These are phyloP conservation scores for Trichophyton verrucosum DNA, from an alignment of 2,329 filamentous ascomycete genomes.

Conservation along the genomic window DNA sequence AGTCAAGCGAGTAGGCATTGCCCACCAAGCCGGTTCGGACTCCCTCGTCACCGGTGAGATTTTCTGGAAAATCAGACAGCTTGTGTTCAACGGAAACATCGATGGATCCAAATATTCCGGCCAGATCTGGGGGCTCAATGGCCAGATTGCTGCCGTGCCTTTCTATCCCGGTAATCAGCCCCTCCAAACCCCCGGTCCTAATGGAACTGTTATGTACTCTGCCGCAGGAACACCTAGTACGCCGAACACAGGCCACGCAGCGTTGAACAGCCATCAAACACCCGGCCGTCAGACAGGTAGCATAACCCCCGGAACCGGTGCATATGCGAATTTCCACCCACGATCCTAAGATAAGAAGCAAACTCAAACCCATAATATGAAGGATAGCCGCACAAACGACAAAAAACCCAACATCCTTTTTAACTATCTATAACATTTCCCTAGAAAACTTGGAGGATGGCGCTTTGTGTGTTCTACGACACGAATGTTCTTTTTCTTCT, in stretches of 20 bases:
- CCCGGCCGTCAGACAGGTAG: constrained; percentile 39
- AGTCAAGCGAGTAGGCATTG: constrained; percentile 72
- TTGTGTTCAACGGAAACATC: constrained; percentile 74
- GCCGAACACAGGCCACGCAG: constrained; percentile 46
- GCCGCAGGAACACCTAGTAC: constrained; percentile 52
- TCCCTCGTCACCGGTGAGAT: constrained; percentile 85
- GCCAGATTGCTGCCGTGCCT: constrained; percentile 46
- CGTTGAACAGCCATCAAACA: constrained; percentile 34
- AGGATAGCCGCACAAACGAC: background rate
- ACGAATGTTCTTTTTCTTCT: background rate
- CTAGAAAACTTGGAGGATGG: background rate
- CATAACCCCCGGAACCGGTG: constrained; percentile 63
- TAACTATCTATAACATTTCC: background rate
- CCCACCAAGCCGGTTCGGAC: constrained; percentile 89
- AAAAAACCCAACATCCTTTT: background rate
- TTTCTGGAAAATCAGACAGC: constrained; percentile 84
- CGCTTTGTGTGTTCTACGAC: constrained; percentile 1
- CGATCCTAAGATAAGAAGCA: background rate
- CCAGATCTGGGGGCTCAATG: constrained; percentile 86
- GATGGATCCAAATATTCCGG: constrained; percentile 67
- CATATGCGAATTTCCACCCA: constrained; percentile 37
- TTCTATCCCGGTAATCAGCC: constrained; percentile 27
- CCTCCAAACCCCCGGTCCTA: constrained; percentile 43
- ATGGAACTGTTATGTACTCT: constrained; percentile 41
- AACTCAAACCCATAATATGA: background rate